Conservation (phyloP, 2,329 filamentous ascomycete species). For the Colletotrichum australisinense region DNA sequence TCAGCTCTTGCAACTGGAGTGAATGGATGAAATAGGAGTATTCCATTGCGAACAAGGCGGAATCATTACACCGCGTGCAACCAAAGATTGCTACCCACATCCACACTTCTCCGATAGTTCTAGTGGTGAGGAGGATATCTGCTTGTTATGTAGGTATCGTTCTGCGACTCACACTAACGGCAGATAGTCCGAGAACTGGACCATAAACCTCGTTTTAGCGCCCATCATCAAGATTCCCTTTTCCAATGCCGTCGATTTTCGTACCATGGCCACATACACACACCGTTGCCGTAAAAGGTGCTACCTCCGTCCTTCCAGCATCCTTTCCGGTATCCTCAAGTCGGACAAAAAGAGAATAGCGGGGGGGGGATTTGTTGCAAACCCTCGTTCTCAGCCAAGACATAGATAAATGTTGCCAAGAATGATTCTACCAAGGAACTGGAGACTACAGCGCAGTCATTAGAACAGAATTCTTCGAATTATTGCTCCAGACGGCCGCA, state of each 20-base stretch:
- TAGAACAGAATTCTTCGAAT: slow-evolving; percentile 61
- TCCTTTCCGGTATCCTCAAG: slow-evolving; percentile 44
- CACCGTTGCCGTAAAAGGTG: slow-evolving; percentile 53
- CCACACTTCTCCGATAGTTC: no score
- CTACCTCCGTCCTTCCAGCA: slow-evolving; percentile 52
- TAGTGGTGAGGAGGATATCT: no score
- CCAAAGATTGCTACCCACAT: neutral
- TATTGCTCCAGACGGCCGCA: slow-evolving; percentile 62
- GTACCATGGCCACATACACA: slow-evolving; percentile 47
- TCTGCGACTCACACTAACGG: no score
- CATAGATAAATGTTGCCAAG: slow-evolving; percentile 39
- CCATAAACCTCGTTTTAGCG: no score
- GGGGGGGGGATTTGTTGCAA: slow-evolving; percentile 44
- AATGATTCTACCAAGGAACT: neutral
- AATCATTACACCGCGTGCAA: neutral
- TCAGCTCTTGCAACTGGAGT: neutral
- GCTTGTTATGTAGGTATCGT: no score
- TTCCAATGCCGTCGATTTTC: slow-evolving; percentile 48
- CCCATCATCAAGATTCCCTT: slow-evolving; percentile 46
- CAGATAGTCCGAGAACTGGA: no score
- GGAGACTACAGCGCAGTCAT: slow-evolving; percentile 25
- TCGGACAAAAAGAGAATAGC: slow-evolving; percentile 46
- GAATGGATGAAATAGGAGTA: no score
- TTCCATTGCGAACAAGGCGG: neutral
- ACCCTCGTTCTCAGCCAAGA: slow-evolving; percentile 47